Evolutionary conservation across 345 rosid species (phyloP), one percentile per base, ranked within the genome.

Genomic region (Brassica nigra): DNA sequence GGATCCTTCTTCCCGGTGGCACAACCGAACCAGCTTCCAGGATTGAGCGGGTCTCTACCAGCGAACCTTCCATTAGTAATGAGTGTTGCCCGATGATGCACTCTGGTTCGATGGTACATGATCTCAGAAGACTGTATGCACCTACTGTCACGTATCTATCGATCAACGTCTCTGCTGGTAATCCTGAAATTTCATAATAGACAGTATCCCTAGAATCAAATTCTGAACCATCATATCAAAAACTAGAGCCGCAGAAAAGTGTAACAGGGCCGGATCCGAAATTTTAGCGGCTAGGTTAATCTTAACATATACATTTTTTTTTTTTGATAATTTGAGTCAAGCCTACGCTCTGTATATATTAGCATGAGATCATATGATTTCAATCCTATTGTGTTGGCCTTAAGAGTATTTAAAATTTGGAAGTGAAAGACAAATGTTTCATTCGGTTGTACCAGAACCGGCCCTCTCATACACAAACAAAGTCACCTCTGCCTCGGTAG

Each of bases 51-150:
- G 95, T 90, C 86, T 95, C 99, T 12, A 95, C 90, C 78, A 95
- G 80, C 12, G 99, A 95, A 74, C 99, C 98, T 89, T 95, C 99
- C 97, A 93, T 93, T 30, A 95, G 95, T 82, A 91, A 91, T 1
- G 99, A 95, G 78, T 89, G 96, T 85, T 95, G 99, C 29, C 99
- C 99, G 4, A 95, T 89, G 47, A 93, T 89, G 88, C 98, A 93
- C 87, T 95, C 99, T 29, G 98, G 99, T 89, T 95, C 99, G 23
- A 95, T 91, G 49, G 95, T 91, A 82, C 97, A 93, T 49, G 98
- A 93, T 62, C 98, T 86, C 81, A 95, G 69, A 68, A 91, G 98
- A 86, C 90, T 75, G 83, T 89, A 88, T 10, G 96, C 97, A 78
- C 99, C 98, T 31, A 95, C 80, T 27, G 97, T 95, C 79, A 95